Evolutionary conservation across 2,329 filamentous ascomycete species (phyloP), one percentile per base, ranked within the genome.

Genomic region (Claviceps pazoutovae): DNA sequence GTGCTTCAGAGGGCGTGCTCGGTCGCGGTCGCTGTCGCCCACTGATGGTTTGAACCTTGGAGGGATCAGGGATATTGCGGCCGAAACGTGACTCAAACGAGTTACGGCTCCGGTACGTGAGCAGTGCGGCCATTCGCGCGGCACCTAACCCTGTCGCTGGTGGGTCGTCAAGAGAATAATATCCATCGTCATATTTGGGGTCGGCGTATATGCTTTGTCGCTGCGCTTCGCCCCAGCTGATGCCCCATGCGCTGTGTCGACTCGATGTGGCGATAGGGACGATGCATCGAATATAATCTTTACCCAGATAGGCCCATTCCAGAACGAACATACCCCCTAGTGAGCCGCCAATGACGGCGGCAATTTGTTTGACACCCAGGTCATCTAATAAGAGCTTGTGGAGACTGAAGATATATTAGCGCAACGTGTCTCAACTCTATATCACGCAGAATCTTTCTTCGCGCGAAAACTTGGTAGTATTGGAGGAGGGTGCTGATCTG

Each of bases 131-230:
- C 93, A 98, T 98, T 61, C 93, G 88, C 26, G 93, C 93, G 7
- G 93, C 93, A 13, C 90, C 89, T 2, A 98, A 78, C 0, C 93
- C 93, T 1, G 89, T 85, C 0, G 82, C 74, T 0, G 93, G 93
- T 37, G 90, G 90, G 59, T 97, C 88, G 36, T 86, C 78, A 61
- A 93, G 94, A 1, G 81, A 62, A 65, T 97, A 98, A 70, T 96
- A 97, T 45, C 93, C 93, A 62, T 97, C 90, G 56, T 96, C 89
- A 67, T 98, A 98, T 71, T 96, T 97, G 36, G 93, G 93, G 65
- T 98, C 93, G 41, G 88, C 90, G 70, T 97, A 98, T 65, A 98
- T 97, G 75, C 86, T 90, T 69, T 93, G 87, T 49, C 88, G 77
- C 66, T 94, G 88, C 3, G 87, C 87, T 65, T 93, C 88, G 43